phyloP scores from a whole-genome alignment of 306 rosid species.

The Quercus bicolor region DNA sequence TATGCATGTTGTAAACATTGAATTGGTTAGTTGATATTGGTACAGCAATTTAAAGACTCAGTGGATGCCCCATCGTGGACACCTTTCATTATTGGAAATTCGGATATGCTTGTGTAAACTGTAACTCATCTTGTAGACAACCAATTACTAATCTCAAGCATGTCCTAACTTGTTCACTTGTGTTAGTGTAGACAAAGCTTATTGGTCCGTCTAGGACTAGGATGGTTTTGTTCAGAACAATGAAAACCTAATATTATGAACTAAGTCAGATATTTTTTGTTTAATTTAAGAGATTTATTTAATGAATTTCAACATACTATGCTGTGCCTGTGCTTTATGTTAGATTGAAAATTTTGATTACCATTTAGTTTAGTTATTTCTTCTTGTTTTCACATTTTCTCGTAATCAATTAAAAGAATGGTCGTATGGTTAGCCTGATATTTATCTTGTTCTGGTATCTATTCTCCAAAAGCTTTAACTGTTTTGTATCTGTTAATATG shows the following conservation, averaged over 20 bases:
- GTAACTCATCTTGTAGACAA: background rate
- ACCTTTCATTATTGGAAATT: background rate
- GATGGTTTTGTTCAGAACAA: background rate
- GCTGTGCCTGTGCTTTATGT: background rate
- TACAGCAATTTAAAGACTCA: background rate
- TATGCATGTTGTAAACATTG: background rate
- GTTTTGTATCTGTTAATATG: constrained; percentile 9
- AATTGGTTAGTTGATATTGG: background rate
- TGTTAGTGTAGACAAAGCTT: background rate
- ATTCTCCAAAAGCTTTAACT: background rate
- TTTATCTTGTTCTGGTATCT: background rate
- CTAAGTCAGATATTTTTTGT: background rate
- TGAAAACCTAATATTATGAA: background rate
- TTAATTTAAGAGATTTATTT: background rate
- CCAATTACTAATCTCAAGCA: background rate
- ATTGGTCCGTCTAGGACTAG: background rate
- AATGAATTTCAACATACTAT: background rate
- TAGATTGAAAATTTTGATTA: background rate
- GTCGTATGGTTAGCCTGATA: background rate
- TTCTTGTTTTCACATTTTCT: background rate
- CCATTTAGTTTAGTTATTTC: background rate
- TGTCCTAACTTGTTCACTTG: background rate
- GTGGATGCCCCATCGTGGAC: background rate
- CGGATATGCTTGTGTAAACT: background rate
- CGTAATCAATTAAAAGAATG: background rate